Evolutionary conservation across 768 basidiomycete species (phyloP).

Genomic region (Tubosaeta brunneosetosa): DNA sequence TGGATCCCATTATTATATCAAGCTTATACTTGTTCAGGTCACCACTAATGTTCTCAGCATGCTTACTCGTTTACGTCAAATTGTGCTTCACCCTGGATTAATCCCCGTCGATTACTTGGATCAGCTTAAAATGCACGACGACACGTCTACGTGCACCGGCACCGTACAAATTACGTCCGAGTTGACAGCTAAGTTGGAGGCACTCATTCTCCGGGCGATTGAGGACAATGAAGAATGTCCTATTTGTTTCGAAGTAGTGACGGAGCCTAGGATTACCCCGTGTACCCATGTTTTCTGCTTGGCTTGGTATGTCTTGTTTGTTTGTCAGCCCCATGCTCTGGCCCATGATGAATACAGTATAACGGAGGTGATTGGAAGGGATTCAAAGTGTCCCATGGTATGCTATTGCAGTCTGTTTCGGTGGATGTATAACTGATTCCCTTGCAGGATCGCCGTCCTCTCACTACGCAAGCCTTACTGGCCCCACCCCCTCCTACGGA

Average conservation of each 20-base stretch:
- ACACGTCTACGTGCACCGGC: slow-evolving; percentile 15
- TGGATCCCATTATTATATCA: not conserved
- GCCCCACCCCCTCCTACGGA: slow-evolving; percentile 63
- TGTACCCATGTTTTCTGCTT: slow-evolving; percentile 74
- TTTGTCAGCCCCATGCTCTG: not conserved
- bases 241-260: slow-evolving; percentile 58
- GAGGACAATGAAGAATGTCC: slow-evolving; percentile 85
- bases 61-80: slow-evolving; percentile 82
- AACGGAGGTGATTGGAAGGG: slow-evolving; percentile 60
- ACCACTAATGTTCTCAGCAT: slow-evolving; percentile 71
- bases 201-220: slow-evolving; percentile 55
- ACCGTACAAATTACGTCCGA: slow-evolving; percentile 46
- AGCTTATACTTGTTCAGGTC: slow-evolving; percentile 37
- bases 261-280: slow-evolving; percentile 65
- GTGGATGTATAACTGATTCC: not conserved
- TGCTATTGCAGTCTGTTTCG: not conserved
- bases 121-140: slow-evolving; percentile 40
- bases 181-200: slow-evolving; percentile 54
- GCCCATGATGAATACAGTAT: slow-evolving; percentile 42
- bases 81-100: slow-evolving; percentile 74
- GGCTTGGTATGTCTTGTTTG: slow-evolving; percentile 45
- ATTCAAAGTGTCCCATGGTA: slow-evolving; percentile 83
- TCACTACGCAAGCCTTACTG: slow-evolving; percentile 52
- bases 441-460: slow-evolving; percentile 62
- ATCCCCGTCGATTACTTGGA: slow-evolving; percentile 69